Evolutionary conservation across 2,329 filamentous ascomycete species (phyloP), one percentile per base, ranked within the genome.

Genomic region (Gaeumannomyces sp.): DNA sequence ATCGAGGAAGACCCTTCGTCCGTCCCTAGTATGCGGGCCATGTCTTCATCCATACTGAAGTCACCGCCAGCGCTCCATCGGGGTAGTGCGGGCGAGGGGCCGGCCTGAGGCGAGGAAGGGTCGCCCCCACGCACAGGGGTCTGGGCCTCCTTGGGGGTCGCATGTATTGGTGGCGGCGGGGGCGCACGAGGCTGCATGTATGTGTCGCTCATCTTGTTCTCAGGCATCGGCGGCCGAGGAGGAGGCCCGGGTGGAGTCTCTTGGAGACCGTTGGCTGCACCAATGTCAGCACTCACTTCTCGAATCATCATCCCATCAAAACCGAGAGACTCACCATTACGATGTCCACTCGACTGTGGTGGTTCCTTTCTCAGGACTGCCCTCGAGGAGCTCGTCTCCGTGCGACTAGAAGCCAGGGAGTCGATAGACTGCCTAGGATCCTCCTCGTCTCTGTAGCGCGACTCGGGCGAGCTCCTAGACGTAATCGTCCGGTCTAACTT

Each of bases 21-120:
- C 27, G 86, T 88, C 57, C 88, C 90, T 66, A 97, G 81, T 65
- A 97, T 94, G 65, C 93, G 89, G 64, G 91, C 90, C 86, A 97
- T 92, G 73, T 98, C 95, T 75, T 97, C 93, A 69, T 98, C 94
- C 89, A 97, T 88, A 66, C 90, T 95, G 72, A 97, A 95, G 69
- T 96, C 93, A 64, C 89, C 92, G 63, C 91, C 92, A 59, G 85
- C 84, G 75, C 90, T 96, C 85, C 85, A 91, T 71, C 89, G 83
- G 69, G 89, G 86, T 67, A 92, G 79, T 70, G 87, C 88, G 13
- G 89, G 88, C 13, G 89, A 91, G 56, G 64, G 68, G 5, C 69
- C 69, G 14, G 76, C 76, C 69, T 85, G 84, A n/a, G 68, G 79
- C 66, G 75, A 83, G 71, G 67, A 70, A 56, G 69, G 74, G 72